Conservation (phyloP, 225 moss, liverwort and hornwort genomes). For the Pseudisothecium myosuroides region DNA sequence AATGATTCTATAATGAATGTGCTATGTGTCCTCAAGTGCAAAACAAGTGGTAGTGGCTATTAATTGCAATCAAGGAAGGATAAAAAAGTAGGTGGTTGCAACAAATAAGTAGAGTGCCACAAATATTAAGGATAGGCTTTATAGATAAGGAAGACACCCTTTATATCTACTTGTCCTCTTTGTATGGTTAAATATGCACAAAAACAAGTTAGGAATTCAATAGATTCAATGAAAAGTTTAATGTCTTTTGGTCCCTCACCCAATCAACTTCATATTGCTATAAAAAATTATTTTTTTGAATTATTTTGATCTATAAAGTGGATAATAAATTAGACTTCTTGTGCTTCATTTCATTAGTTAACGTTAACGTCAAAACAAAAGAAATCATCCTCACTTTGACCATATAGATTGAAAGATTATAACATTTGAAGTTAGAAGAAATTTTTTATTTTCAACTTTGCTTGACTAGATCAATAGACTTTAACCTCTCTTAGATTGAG, state of each 20-base stretch:
- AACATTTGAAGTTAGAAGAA: no score
- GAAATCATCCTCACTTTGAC: neutral
- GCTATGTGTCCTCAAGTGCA: neutral
- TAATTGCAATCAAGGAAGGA: neutral
- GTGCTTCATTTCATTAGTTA: neutral
- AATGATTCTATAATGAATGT: neutral
- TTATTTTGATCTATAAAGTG: no score
- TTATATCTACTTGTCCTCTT: fast-evolving
- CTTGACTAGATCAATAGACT: no score
- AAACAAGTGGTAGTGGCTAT: neutral
- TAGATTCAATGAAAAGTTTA: no score
- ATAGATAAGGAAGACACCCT: no score
- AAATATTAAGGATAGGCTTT: neutral
- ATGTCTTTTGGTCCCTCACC: neutral
- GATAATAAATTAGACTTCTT: neutral
- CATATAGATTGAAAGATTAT: neutral
- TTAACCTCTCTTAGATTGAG: no score
- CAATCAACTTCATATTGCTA: neutral
- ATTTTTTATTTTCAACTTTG: no score
- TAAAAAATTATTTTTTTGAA: no score
- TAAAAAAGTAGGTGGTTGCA: neutral
- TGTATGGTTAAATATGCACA: no score
- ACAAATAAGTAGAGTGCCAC: fast-evolving
- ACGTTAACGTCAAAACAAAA: neutral
- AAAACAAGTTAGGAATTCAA: neutral